phyloP scores from a whole-genome alignment of 1,284 basidiomycete genomes.

The Melanopsichium pennsylvanicum region DNA sequence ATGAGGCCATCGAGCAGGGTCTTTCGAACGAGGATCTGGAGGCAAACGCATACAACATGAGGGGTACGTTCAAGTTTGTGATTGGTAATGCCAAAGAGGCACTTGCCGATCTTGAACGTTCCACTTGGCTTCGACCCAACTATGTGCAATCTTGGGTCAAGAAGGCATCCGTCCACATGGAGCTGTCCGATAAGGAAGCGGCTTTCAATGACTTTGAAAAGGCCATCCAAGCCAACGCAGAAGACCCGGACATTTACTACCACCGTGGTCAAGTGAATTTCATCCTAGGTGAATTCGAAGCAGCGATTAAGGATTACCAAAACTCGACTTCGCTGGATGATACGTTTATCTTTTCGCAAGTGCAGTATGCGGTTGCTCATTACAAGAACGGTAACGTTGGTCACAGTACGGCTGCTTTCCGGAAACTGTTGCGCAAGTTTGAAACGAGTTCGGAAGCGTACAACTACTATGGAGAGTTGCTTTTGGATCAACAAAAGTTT shows the following conservation, averaged over 20 bases:
- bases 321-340: slow-evolving; percentile 85
- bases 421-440: slow-evolving; percentile 67
- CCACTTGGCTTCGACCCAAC: slow-evolving; percentile 76
- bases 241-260: slow-evolving; percentile 97
- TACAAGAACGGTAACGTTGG: slow-evolving; percentile 86
- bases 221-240: slow-evolving; percentile 81
- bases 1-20: slow-evolving; percentile 87
- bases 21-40: slow-evolving; percentile 77
- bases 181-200: slow-evolving; percentile 73
- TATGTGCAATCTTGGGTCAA: slow-evolving; percentile 94
- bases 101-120: slow-evolving; percentile 82
- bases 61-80: slow-evolving; percentile 86
- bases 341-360: slow-evolving; percentile 89
- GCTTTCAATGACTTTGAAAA: slow-evolving; percentile 91
- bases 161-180: slow-evolving; percentile 97
- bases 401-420: slow-evolving; percentile 87
- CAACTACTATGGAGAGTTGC: slow-evolving; percentile 83
- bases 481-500: slow-evolving; percentile 90
- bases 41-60: slow-evolving; percentile 89
- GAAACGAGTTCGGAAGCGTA: slow-evolving; percentile 59
- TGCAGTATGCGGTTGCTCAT: slow-evolving; percentile 94
- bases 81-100: slow-evolving; percentile 85
- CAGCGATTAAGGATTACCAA: slow-evolving; percentile 88
- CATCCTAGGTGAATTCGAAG: slow-evolving; percentile 87
- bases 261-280: slow-evolving; percentile 98